phyloP scores from a whole-genome alignment of 139 green algal species.

The Coccomyxa sp. region DNA sequence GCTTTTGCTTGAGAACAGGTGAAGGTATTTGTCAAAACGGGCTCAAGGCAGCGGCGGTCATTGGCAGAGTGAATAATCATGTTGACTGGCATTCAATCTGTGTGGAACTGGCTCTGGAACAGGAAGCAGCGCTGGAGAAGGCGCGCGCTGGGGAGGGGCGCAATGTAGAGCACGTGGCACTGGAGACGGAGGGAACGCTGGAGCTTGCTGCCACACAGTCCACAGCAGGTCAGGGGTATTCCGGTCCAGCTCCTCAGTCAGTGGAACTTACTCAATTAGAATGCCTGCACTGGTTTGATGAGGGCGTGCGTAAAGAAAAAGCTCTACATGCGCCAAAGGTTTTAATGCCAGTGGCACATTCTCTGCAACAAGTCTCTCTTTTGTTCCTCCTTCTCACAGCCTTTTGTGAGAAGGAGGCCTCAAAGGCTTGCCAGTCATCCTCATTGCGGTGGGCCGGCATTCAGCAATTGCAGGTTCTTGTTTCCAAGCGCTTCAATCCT shows the following conservation, averaged over 20 bases:
- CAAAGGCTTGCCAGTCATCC: not conserved
- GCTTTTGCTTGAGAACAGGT: too few relatives aligned
- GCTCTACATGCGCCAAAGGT: not conserved
- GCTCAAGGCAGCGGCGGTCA: too few relatives aligned
- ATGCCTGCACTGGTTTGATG: too few relatives aligned
- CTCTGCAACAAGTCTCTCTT: too few relatives aligned
- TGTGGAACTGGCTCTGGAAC: not conserved
- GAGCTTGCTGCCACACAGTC: not conserved
- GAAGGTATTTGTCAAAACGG: too few relatives aligned
- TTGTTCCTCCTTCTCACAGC: not conserved
- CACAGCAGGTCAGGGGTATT: not conserved
- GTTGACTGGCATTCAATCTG: too few relatives aligned
- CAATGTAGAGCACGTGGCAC: constrained; percentile 78
- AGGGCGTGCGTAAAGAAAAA: not conserved
- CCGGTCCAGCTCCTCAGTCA: too few relatives aligned
- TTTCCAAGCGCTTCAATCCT: not conserved
- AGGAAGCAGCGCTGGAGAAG: constrained; percentile 72
- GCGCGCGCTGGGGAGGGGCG: constrained; percentile 56
- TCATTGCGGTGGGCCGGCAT: not conserved
- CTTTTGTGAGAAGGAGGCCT: too few relatives aligned
- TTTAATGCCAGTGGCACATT: not conserved
- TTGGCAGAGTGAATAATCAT: too few relatives aligned
- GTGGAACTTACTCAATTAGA: too few relatives aligned
- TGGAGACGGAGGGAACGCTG: constrained; percentile 35
- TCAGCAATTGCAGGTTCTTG: not conserved